Base-by-base conservation (phyloP, 441 rosid species). In the Caryocar brasiliense region DNA sequence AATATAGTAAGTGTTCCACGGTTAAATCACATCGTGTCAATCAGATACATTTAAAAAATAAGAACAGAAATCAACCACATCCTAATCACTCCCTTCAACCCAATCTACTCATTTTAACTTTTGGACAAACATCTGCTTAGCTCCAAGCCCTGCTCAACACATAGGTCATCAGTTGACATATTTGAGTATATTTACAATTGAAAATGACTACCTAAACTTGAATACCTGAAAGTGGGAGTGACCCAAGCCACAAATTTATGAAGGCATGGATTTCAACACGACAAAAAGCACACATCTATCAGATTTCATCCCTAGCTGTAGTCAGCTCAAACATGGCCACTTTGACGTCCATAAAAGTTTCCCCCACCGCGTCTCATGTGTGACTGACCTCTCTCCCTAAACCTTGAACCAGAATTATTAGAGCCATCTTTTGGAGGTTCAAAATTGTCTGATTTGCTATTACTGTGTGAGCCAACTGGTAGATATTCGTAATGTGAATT, bases 401-500 rank as follows among this genome's bases (percentile, higher is more conserved):
- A 74, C 68, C 80, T 77, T 45, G 67, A 47, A 20, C 79, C 78
- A n/a, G 75, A 63, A 52, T 70, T 67, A 62, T 72, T 80, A 52
- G 67, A 66, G 46, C 68, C 66, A 37, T 83, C 97, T 70, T 71
- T 77, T 13, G 32, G 14, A 50, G 80, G 75, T 61, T 80, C 88
- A 23, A 51, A 47, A 43, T 58, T 64, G 40, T 64, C 62, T 40
- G 72, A 61, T 68, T 58, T 75, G 27, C 58, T 75, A 36, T 35
- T 48, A 41, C 68, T 70, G 26, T 73, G 75, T 23, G 77, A 59
- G 52, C 86, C 96, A 67, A 83, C 85, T 33, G 94, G 97, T 66
- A 82, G 94, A 71, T 82, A 89, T 54, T 86, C 95, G 3, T 61
- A 84, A 43, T 84, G 93, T 17, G 74, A 17, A 64, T 63, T 68